Percentiles rank a stretch among this genome's conserved stretches.
phyloP scores from a whole-genome alignment of 495 filamentous ascomycete species.

The Xylaria nigripes region DNA sequence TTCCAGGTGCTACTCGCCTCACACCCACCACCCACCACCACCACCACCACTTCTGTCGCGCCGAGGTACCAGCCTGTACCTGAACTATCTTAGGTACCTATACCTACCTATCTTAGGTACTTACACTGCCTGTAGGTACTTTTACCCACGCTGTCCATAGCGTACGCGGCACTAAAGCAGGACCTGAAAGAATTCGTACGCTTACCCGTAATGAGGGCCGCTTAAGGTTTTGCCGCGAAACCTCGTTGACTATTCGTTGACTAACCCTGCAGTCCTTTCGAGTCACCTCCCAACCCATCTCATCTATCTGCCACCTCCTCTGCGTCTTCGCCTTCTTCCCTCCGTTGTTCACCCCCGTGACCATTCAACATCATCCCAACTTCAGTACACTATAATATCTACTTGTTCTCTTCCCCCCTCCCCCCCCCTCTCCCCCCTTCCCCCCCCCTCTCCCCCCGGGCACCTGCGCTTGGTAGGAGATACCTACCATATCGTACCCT shows the following conservation, averaged over 20 bases:
- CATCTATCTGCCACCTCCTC: not conserved
- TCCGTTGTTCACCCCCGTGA: not conserved
- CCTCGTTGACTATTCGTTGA: constrained; percentile 12
- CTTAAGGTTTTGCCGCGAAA: constrained; percentile 24
- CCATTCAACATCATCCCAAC: not conserved
- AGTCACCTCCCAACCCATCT: constrained; percentile 1
- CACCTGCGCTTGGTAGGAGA: not conserved
- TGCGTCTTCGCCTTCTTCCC: not conserved
- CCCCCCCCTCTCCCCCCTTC: not conserved
- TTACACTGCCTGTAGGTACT: not conserved
- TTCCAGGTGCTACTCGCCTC: constrained; percentile 12
- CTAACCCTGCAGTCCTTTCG: constrained; percentile 5
- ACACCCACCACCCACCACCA: not conserved
- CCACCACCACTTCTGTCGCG: not conserved
- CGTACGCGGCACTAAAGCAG: too few species aligned
- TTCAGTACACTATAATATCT: not conserved
- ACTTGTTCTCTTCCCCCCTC: too few species aligned
- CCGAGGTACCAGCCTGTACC: not conserved
- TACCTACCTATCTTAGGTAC: not conserved
- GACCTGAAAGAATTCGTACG: too few species aligned
- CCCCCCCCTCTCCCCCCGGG: not conserved
- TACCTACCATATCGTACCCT: not conserved
- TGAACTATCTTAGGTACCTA: constrained; percentile 1
- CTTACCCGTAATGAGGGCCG: not conserved
- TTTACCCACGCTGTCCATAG: not conserved